Percentiles rank a stretch among this genome's conserved stretches.
phyloP scores from a whole-genome alignment of 2,329 filamentous ascomycete genomes.

The Blastomyces silverae region DNA sequence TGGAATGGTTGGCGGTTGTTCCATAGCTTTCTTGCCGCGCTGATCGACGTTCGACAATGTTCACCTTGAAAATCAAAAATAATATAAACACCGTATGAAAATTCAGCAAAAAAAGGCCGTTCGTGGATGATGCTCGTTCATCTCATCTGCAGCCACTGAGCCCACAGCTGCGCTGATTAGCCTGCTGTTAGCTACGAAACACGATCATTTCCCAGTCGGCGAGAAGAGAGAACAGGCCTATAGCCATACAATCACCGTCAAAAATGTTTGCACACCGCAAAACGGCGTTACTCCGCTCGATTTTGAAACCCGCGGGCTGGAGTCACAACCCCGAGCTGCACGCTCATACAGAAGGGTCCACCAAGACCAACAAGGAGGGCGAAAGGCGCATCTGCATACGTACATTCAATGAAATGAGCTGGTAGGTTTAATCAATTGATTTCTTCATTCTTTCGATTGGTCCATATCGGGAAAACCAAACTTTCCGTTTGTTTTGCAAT shows the following conservation, averaged over 20 bases:
- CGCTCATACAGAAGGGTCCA: slow-evolving; percentile 1
- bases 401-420: slow-evolving; percentile 7
- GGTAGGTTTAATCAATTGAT: not conserved
- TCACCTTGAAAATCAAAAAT: not conserved
- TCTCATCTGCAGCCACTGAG: not conserved
- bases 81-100: not conserved
- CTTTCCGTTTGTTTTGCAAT: not conserved
- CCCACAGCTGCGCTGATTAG: not conserved
- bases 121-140: not conserved
- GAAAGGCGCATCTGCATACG: not conserved
- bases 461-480: not conserved
- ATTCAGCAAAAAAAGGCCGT: not conserved
- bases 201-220: not conserved
- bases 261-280: not conserved
- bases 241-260: too few species aligned
- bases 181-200: not conserved
- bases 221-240: not conserved
- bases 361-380: not conserved
- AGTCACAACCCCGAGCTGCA: slow-evolving; percentile 6
- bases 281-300: not conserved
- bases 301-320: not conserved
- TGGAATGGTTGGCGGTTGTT: not conserved
- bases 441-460: not conserved
- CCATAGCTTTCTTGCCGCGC: not conserved
- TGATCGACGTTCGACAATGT: not conserved